These are phyloP conservation scores for Ailanthus altissimus DNA, from an alignment of 345 rosid genomes.

Conservation along the genomic window DNA sequence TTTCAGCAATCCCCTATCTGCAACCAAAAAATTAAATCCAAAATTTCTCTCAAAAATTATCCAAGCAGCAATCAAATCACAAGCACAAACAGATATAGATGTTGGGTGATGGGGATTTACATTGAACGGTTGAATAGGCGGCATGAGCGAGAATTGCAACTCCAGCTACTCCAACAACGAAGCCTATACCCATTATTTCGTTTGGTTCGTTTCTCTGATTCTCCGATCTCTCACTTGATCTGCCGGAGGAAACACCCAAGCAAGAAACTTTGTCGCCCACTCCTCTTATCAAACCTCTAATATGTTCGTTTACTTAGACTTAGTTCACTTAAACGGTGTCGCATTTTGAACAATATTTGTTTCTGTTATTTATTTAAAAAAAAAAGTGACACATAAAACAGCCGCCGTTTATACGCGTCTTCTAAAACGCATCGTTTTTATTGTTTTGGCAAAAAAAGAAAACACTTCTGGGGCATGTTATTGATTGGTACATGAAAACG, in stretches of 20 bases:
- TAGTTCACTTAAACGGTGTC: neutral
- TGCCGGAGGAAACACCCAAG: neutral
- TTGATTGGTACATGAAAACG: too few relatives aligned
- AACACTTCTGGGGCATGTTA: too few relatives aligned
- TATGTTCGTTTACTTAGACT: neutral
- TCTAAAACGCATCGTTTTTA: too few relatives aligned
- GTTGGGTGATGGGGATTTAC: constrained; percentile 32
- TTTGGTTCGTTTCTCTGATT: neutral
- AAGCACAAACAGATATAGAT: neutral
- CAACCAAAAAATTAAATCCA: constrained; percentile 23
- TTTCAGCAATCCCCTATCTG: constrained; percentile 91
- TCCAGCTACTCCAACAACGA: constrained; percentile 62
- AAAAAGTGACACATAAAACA: too few relatives aligned
- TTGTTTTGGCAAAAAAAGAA: too few relatives aligned
- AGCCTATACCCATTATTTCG: constrained; percentile 57
- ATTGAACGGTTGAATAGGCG: constrained; percentile 87
- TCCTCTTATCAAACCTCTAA: neutral
- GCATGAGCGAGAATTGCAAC: constrained; percentile 78
- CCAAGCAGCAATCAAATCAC: neutral
- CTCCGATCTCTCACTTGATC: neutral
- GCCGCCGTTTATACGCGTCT: too few relatives aligned
- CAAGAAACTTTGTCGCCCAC: neutral
- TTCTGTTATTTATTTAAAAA: too few relatives aligned
- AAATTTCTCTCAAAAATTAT: neutral
- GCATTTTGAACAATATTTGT: too few relatives aligned